Conservation (phyloP, 2,329 filamentous ascomycete species). For the Falciphora oryzae region DNA sequence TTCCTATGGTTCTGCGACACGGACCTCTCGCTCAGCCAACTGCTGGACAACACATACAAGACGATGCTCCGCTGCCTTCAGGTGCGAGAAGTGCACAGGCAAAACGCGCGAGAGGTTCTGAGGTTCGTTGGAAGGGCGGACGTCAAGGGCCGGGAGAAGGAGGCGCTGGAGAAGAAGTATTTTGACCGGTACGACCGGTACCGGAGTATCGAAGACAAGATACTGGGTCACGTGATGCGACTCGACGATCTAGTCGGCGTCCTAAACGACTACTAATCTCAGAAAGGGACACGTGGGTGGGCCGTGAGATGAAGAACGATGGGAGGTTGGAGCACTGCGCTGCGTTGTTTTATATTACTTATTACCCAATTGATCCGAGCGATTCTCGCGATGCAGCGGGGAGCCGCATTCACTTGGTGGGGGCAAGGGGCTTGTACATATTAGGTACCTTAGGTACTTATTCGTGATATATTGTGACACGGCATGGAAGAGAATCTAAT, state of each 20-base stretch:
- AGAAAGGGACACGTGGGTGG: not conserved
- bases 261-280: constrained; percentile 66
- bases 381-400: too few relatives aligned
- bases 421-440: too few relatives aligned
- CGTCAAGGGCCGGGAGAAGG: constrained; percentile 76
- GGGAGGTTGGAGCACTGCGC: not conserved
- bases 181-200: constrained; percentile 55
- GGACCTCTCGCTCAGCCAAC: constrained; percentile 60
- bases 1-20: constrained; percentile 91
- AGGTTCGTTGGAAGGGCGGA: constrained; percentile 80
- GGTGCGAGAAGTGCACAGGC: constrained; percentile 69
- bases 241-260: constrained; percentile 82
- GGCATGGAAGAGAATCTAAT: too few relatives aligned
- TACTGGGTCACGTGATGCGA: constrained; percentile 72
- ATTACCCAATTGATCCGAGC: too few relatives aligned
- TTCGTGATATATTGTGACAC: too few relatives aligned
- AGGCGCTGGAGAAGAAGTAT: constrained; percentile 70
- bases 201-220: constrained; percentile 61
- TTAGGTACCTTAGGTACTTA: too few relatives aligned
- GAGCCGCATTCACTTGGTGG: too few relatives aligned
- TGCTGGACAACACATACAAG: constrained; percentile 82
- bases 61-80: constrained; percentile 81
- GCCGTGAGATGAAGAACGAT: not conserved
- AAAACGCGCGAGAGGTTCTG: constrained; percentile 65
- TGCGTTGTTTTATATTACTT: too few relatives aligned